phyloP scores from a whole-genome alignment of 495 filamentous ascomycete species.

The Massariosphaeria phaeospora region DNA sequence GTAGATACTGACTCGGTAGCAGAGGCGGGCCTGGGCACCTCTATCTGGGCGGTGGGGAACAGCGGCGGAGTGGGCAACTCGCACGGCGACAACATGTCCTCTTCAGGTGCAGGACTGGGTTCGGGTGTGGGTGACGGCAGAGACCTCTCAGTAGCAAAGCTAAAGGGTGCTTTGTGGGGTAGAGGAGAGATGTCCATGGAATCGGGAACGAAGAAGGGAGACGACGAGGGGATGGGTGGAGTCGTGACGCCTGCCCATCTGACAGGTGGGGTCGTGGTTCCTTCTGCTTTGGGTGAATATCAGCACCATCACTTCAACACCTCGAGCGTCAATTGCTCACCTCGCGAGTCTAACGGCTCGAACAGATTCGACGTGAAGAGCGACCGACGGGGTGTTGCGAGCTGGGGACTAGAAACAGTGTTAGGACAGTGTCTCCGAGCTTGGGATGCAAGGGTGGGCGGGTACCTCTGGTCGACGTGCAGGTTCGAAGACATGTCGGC shows the following conservation, averaged over 20 bases:
- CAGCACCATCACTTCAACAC: constrained; percentile 11
- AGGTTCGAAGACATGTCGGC: constrained; percentile 96
- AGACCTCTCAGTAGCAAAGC: constrained; percentile 52
- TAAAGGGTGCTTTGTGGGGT: constrained; percentile 77
- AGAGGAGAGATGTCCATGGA: constrained; percentile 92
- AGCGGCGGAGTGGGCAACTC: constrained; percentile 10
- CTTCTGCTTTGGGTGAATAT: constrained; percentile 46
- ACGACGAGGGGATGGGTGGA: constrained; percentile 76
- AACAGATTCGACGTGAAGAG: constrained; percentile 82
- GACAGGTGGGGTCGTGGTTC: constrained; percentile 78
- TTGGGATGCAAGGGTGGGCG: constrained; percentile 35
- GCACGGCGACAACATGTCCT: constrained; percentile 39
- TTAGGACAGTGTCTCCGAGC: constrained; percentile 24
- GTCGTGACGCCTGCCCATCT: constrained; percentile 68
- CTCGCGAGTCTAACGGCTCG: constrained; percentile 59
- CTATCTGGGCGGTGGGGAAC: constrained; percentile 9
- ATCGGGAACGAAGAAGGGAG: constrained; percentile 68
- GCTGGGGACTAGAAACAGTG: constrained; percentile 64
- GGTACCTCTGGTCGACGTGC: constrained; percentile 82
- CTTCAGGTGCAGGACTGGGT: constrained; percentile 39
- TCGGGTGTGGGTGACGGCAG: constrained; percentile 63
- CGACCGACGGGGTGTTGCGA: constrained; percentile 86
- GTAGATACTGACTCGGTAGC: constrained; percentile 36
- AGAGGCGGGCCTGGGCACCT: constrained; percentile 32
- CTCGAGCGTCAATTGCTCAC: constrained; percentile 49